Evolutionary conservation across 371 early-diverging fungal species (phyloP).

Genomic region (Mucor lusitanicus): DNA sequence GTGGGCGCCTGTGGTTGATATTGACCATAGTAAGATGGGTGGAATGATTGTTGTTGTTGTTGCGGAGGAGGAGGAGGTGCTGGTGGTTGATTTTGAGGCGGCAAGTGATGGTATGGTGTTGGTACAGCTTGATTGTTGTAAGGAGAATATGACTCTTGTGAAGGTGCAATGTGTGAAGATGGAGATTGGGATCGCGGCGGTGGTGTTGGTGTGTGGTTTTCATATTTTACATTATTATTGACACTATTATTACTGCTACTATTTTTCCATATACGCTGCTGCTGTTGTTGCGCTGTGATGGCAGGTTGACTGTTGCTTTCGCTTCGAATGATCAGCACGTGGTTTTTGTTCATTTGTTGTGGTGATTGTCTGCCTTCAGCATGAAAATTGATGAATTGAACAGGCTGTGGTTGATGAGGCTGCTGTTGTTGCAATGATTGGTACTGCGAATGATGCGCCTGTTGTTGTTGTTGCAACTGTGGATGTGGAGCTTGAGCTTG

Average conservation of each 20-base stretch:
- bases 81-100: background rate
- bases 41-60: background rate
- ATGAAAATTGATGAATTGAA: slow-evolving; percentile 26
- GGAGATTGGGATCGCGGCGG: background rate
- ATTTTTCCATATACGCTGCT: slow-evolving; percentile 13
- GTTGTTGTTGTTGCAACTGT: slow-evolving; percentile 7
- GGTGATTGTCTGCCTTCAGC: slow-evolving; percentile 10
- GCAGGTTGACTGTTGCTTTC: slow-evolving; percentile 6
- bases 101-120: background rate
- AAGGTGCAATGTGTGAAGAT: background rate
- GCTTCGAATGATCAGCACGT: slow-evolving; percentile 15
- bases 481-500: slow-evolving; percentile 8
- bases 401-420: slow-evolving; percentile 8
- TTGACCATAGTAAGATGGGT: background rate
- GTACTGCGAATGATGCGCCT: background rate
- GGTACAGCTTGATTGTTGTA: background rate
- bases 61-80: background rate
- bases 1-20: background rate
- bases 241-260: background rate
- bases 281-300: background rate
- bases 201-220: background rate
- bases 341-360: slow-evolving; percentile 3
- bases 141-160: slow-evolving; percentile 2
- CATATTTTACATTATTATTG: slow-evolving; percentile 6
- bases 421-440: background rate